These are phyloP conservation scores for Fennellomyces sp. DNA, from an alignment of 371 early-diverging fungal genomes.

Conservation along the genomic window DNA sequence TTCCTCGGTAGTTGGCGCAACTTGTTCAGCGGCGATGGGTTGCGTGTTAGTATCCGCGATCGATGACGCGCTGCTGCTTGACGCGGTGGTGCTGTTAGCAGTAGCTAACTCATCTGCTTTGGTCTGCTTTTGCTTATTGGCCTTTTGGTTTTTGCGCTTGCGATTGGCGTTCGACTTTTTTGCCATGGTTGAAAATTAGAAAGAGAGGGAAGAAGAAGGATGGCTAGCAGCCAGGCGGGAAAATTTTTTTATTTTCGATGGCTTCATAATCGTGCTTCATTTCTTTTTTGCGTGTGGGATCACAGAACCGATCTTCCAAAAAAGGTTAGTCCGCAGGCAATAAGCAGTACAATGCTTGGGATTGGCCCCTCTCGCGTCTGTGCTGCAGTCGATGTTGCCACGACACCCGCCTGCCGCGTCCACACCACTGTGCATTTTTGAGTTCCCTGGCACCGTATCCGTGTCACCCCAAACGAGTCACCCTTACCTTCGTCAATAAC, in stretches of 20 bases:
- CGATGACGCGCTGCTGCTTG: conserved; percentile 12
- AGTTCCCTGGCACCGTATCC: not conserved
- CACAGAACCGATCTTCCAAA: conserved; percentile 3
- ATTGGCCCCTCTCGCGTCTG: not conserved
- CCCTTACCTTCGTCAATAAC: not conserved
- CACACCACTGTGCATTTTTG: not conserved
- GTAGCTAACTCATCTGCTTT: not conserved
- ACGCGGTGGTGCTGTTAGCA: not conserved
- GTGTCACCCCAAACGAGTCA: not conserved
- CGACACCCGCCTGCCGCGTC: not conserved
- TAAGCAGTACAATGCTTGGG: not conserved
- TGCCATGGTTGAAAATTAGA: conserved; percentile 7
- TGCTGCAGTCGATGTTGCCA: not conserved
- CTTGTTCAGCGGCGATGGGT: not conserved
- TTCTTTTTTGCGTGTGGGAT: not conserved
- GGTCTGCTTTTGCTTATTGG: conserved; percentile 7
- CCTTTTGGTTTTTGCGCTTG: not conserved
- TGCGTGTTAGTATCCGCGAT: not conserved
- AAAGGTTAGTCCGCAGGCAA: not conserved
- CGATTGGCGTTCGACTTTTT: conserved; percentile 11
- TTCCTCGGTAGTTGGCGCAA: no score
- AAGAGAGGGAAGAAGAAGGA: conserved; percentile 2
- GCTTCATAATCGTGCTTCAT: conserved; percentile 1
- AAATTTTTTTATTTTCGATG: conserved; percentile 5
- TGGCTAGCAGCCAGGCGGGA: not conserved